Evolutionary conservation across 2,329 filamentous ascomycete genomes (phyloP), one percentile per base, ranked within the genome.

Genomic region (Cladosporium phlei): DNA sequence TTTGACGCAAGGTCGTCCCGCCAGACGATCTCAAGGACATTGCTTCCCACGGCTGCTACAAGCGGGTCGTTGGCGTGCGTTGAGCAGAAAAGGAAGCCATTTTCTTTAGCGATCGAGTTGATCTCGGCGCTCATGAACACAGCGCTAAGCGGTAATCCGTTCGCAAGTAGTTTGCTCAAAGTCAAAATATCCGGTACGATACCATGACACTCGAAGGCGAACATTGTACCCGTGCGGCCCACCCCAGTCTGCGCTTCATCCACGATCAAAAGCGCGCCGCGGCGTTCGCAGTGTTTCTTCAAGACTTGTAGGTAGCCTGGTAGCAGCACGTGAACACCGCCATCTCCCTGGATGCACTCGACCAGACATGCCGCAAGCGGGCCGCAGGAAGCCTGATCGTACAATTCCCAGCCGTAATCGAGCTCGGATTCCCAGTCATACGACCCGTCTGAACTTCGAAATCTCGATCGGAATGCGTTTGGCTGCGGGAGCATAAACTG

Each of bases 381-480:
- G 0, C 80, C 81, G 46, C 72, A 75, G 0, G 73, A 79, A 46
- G 77, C 74, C 34, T 72, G 68, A 50, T 85, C 80, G 14, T 85
- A 68, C 62, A 84, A 66, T 14, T 67, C 66, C 71, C 78, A 85
- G 4, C 78, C 79, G 54, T 77, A 84, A 8, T 79, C 72, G n/a
- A 85, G 63, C 58, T 85, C 81, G 0, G 76, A 73, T 52, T 80
- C 69, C 81, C 81, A 85, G 58, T 85, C 80, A 51, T 85, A 79
- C 0, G 71, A 71, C 0, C 79, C 79, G 51, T 84, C 79, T 0
- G 72, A 21, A 40, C 74, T 71, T 8, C 77, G 72, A 59, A 85
- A 85, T 0, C 75, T 69, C 0, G 79, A 83, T 3, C 80, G 75
- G 57, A 83, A 84, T 0, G 74, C 69, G 52, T 83, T 76, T 0